Percentiles rank a stretch among this genome's conserved stretches.
Evolutionary conservation across 2,329 filamentous ascomycete species (phyloP).

Genomic region (Seiridium cupressi): DNA sequence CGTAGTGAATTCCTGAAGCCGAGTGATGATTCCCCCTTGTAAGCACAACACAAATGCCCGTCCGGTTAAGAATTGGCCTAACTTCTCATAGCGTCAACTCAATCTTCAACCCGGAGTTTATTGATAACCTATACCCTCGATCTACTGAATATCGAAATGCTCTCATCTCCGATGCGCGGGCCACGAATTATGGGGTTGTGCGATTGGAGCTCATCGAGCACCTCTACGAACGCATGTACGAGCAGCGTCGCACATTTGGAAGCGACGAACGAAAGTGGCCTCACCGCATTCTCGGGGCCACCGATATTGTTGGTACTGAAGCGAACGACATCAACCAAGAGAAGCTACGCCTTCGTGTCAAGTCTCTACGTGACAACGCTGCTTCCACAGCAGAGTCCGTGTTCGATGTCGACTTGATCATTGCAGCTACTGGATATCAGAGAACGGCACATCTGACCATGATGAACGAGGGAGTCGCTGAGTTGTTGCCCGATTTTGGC

Average conservation of each 20-base stretch:
- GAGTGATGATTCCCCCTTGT: conserved; percentile 96
- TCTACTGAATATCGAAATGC: conserved; percentile 59
- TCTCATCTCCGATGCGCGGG: conserved; percentile 67
- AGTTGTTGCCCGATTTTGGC: conserved; percentile 56
- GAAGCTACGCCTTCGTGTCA: conserved; percentile 58
- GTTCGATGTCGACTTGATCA: conserved; percentile 74
- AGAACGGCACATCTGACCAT: conserved; percentile 77
- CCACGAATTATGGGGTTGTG: conserved; percentile 94
- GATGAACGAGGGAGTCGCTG: conserved; percentile 59
- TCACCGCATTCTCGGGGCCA: conserved; percentile 72
- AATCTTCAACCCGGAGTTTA: conserved; percentile 86
- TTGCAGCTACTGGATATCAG: conserved; percentile 85
- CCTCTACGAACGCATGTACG: conserved; percentile 84
- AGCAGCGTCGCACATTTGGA: conserved; percentile 71
- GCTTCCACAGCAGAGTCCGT: conserved; percentile 45
- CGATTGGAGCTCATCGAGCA: conserved; percentile 86
- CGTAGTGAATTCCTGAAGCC: conserved; percentile 80
- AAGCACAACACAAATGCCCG: conserved; percentile 35
- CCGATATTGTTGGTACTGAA: conserved; percentile 63
- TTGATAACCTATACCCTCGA: conserved; percentile 73
- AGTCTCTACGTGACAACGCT: conserved; percentile 35
- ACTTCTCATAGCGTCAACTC: conserved; percentile 71
- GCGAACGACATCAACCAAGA: conserved; percentile 41
- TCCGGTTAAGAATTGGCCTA: background rate
- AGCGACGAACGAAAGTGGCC: conserved; percentile 74